Base-by-base conservation (phyloP, 768 basidiomycete species). In the Dacryopinax spathularia region DNA sequence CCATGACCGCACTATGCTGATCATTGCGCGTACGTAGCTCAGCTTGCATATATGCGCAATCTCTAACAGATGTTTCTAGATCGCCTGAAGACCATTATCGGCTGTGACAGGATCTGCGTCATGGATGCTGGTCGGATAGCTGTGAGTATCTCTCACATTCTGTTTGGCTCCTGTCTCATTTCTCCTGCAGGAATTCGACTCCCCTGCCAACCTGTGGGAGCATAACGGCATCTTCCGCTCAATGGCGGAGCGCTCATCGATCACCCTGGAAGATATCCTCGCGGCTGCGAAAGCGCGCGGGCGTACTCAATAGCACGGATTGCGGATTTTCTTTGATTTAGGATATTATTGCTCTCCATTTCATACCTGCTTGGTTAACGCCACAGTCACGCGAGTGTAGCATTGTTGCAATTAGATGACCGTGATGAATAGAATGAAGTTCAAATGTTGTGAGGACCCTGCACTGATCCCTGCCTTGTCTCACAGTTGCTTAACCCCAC, bases 91-190 rank as follows among this genome's bases (percentile, higher is more conserved):
- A 95, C 93, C 1, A 92, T 95, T 69, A 84, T 93, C 65, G 80
- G 83, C 13, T 94, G 93, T 69, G 91, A 97, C 73, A 80, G 89
- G 37, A 89, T 96, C 34, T 86, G 90, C 68, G 92, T 94, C 18
- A 82, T 95, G 72, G 86, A 90, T 69, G 84, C 84, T 1, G 92
- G 92, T 0, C 75, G 77, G 62, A 87, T 93, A 63, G 85, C 82
- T 63, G 85, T 85, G 67, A 68, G 83, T 79, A 31, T 31, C 16
- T 3, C 35, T 33, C 12, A 6, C 13, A 34, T n/a, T 66, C 20
- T 68, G 69, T 22, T 71, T 65, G 36, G 70, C 65, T 39, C 65
- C 61, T 2, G 9, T 15, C 27, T 16, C 9, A 22, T 10, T 33
- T 27, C 18, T 9, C 0, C 10, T 10, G 13, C 39, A 35, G 29